Evolutionary conservation across 805 yeast genomes (phyloP).

Genomic region (Cyberlindnera mrakii): DNA sequence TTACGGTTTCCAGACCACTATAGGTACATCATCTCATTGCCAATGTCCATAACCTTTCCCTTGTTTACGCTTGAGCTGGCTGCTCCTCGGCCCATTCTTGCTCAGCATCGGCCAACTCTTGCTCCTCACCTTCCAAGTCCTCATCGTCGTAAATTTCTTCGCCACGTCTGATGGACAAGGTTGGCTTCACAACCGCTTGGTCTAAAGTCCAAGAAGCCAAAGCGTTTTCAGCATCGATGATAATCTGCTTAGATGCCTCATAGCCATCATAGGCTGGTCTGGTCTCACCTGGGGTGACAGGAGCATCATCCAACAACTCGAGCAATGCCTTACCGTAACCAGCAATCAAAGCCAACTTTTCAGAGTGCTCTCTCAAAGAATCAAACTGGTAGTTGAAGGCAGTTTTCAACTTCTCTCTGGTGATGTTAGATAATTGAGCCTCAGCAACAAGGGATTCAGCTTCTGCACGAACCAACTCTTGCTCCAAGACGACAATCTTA

Average conservation of each 20-base stretch:
- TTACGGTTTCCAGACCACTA: background rate
- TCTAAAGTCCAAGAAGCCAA: constrained; percentile 82
- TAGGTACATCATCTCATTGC: background rate
- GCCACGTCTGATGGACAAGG: constrained; percentile 58
- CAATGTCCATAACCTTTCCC: background rate
- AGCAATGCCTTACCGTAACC: constrained; percentile 85
- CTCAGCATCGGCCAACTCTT: constrained; percentile 46
- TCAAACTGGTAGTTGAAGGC: constrained; percentile 83
- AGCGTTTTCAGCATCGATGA: constrained; percentile 80
- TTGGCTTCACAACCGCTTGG: constrained; percentile 75
- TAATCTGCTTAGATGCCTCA: constrained; percentile 83
- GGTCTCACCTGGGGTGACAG: constrained; percentile 89
- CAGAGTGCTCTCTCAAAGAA: constrained; percentile 79
- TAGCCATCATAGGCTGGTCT: constrained; percentile 87
- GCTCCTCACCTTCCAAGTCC: constrained; percentile 40
- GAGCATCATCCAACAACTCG: constrained; percentile 76
- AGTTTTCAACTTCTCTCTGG: constrained; percentile 81
- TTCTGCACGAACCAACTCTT: constrained; percentile 86
- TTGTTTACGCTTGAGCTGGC: constrained; percentile 18
- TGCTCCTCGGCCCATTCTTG: constrained; percentile 44
- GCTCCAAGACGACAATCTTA: constrained; percentile 75
- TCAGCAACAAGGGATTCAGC: constrained; percentile 90
- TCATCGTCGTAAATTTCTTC: constrained; percentile 48
- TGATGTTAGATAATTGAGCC: constrained; percentile 83
- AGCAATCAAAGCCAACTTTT: constrained; percentile 79